Conservation (phyloP, 768 basidiomycete species). For the Lentinula boryana region DNA sequence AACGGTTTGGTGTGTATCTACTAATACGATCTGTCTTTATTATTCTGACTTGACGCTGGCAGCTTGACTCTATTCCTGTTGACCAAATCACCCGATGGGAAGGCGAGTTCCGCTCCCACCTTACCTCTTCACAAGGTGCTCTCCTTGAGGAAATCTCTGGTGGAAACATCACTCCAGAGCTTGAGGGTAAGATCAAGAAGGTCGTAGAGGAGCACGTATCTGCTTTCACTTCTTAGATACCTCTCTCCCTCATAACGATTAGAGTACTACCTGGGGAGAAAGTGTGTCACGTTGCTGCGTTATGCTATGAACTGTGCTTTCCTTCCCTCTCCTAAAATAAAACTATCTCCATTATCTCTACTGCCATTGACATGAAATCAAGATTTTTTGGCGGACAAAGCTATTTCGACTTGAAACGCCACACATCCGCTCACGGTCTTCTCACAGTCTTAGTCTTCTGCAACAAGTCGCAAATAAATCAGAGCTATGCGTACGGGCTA, state of each 20-base stretch:
- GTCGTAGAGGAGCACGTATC: conserved; percentile 86
- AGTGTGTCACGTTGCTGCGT: background rate
- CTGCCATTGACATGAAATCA: no score
- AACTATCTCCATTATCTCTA: background rate
- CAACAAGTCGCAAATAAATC: no score
- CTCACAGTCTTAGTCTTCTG: no score
- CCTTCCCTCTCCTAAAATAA: background rate
- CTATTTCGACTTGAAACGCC: no score
- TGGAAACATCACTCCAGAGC: conserved; percentile 81
- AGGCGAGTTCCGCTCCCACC: conserved; percentile 84
- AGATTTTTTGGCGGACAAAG: no score
- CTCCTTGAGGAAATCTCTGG: conserved; percentile 83
- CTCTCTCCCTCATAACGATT: background rate
- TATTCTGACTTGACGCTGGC: conserved; percentile 3
- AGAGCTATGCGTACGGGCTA: no score
- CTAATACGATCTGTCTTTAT: background rate
- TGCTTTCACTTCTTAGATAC: conserved; percentile 59
- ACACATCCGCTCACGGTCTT: no score
- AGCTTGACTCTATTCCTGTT: conserved; percentile 94
- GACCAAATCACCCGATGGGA: conserved; percentile 94
- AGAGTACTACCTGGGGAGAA: background rate
- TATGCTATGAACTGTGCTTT: background rate
- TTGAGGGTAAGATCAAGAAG: conserved; percentile 94
- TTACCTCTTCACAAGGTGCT: conserved; percentile 62
- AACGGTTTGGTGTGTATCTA: conserved; percentile 80